Evolutionary conservation across 495 filamentous ascomycete genomes (phyloP), one percentile per base, ranked within the genome.

Genomic region (Penicillium cinerascens): DNA sequence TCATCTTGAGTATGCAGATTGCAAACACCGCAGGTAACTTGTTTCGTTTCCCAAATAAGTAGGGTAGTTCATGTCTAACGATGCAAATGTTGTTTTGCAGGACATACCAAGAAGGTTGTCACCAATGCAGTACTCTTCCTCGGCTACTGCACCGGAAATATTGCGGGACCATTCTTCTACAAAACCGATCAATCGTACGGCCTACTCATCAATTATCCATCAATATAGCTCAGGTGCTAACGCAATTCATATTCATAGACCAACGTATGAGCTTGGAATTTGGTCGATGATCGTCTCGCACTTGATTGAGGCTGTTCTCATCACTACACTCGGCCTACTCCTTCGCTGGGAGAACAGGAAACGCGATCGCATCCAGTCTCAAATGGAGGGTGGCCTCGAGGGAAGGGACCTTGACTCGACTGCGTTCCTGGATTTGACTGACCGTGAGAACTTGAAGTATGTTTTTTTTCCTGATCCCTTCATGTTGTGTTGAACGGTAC

Each of bases 261-360:
- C 81, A 17, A 68, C 68, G 4, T 85, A 86, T 50, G 52, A 63
- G 2, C 76, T 84, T 16, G 83, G 81, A 4, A 82, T 86, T 42
- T 83, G 81, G 71, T 79, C 76, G 1, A 83, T 85, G 73, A 82
- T 87, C 47, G 78, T 84, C 6, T 78, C 77, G 10, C 81, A 85
- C 54, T 60, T 83, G 17, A 70, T 79, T 35, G 78, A 83, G 60
- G 78, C 73, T 18, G 59, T 70, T 16, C 58, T 82, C 1, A 75
- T 83, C 23, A 57, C 67, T 5, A 53, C 51, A 0, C 72, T 83
- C n/a, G 72, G 78, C 8, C 55, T 75, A 11, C 59, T 78, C 2
- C 66, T 86, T 2, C 71, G 71, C 13, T 68, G 74, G 64, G 83
- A 86, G 68, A 85, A 85, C 47, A 61, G 69, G 51, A 74, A 72